phyloP scores from a whole-genome alignment of 768 basidiomycete genomes.

The Psilocybe cubensis region DNA sequence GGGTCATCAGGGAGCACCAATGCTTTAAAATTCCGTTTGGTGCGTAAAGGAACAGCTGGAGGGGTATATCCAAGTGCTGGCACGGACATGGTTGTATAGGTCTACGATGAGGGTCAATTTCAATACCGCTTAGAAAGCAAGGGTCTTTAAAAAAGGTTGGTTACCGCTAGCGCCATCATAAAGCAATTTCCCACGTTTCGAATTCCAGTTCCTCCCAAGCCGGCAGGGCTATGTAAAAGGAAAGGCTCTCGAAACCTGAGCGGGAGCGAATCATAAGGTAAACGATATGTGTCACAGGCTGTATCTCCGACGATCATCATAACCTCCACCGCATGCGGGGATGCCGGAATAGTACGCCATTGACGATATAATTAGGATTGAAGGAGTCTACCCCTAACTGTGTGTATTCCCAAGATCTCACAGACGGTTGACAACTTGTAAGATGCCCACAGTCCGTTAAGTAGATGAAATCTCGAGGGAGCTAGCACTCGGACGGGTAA shows the following conservation, averaged over 20 bases:
- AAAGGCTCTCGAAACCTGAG: neutral
- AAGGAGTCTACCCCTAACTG: neutral
- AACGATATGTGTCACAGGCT: neutral
- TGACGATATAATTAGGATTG: neutral
- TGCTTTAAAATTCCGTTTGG: constrained; percentile 91
- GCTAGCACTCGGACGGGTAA: neutral
- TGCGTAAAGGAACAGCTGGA: constrained; percentile 60
- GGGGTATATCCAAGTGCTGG: constrained; percentile 25
- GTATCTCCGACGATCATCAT: constrained; percentile 3
- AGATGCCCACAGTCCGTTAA: neutral
- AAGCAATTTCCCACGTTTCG: constrained; percentile 9
- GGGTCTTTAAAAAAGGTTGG: constrained; percentile 3
- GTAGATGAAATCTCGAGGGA: neutral
- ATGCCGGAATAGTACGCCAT: neutral
- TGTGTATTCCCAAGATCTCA: neutral
- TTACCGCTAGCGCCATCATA: constrained; percentile 13
- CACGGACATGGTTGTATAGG: constrained; percentile 11
- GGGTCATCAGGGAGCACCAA: constrained; percentile 65
- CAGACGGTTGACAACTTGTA: neutral
- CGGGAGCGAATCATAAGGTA: neutral
- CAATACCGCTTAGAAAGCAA: neutral
- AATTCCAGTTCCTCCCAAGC: neutral
- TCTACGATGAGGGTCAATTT: neutral
- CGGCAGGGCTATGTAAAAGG: constrained; percentile 7
- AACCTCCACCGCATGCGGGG: constrained; percentile 4